Evolutionary conservation across 2,329 filamentous ascomycete species (phyloP), one percentile per base, ranked within the genome.

Genomic region (Aspergillus ochraceus): DNA sequence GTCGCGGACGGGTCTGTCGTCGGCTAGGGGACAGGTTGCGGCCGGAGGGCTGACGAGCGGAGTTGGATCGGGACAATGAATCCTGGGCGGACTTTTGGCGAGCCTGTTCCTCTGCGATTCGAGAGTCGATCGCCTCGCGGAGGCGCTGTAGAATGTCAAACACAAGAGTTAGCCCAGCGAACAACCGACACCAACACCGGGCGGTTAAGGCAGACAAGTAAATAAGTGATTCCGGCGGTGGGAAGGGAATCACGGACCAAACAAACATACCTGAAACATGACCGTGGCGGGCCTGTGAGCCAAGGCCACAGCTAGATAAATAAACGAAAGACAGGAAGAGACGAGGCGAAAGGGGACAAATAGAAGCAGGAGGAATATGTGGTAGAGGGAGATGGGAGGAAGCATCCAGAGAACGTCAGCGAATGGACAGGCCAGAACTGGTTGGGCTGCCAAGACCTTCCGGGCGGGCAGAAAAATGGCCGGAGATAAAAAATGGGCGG

Each of bases 101-200:
- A 59, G 91, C 90, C 77, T 96, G 91, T 79, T 97, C 93, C 79
- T 97, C 92, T 70, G 92, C 90, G 70, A 97, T 95, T 70, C 89
- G 89, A 69, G 88, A 88, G 74, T 96, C 91, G 74, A 96, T 92
- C 60, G 90, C 90, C 70, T 89, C 90, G 79, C 91, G 90, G 68
- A 96, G 82, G 81, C 90, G 86, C 90, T 95, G 73, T 46, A 26
- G 2, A 19, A n/a, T 17, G 24, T 36, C 6, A 12, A 12, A 24
- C 4, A 26, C 22, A 12, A 14, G n/a, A 12, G 49, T 57, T 52
- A 52, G 29, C 49, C 39, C 6, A 57, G 32, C 46, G 36, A n/a
- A 57, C 45, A 46, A 19, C 17, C 17, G 36, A 42, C 36, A 36
- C 32, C 30, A 6, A 54, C 51, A 56, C 55, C 46, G 39, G 36